Evolutionary conservation across 2,329 filamentous ascomycete genomes (phyloP).

Genomic region (Colletotrichum lentis): DNA sequence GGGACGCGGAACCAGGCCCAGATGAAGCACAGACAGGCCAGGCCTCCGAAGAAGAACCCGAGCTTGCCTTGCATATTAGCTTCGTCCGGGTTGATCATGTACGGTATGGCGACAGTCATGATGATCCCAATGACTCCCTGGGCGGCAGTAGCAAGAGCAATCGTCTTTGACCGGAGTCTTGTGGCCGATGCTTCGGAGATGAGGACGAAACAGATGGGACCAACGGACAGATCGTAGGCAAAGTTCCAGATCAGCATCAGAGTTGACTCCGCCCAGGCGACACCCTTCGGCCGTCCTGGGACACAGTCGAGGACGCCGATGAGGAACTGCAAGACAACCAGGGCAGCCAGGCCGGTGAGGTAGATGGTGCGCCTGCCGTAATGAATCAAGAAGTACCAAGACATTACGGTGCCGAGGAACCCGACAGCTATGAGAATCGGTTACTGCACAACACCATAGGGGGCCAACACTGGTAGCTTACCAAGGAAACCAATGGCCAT

Average conservation of each 20-base stretch:
- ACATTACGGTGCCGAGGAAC: slow-evolving; percentile 54
- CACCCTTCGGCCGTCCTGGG: slow-evolving; percentile 49
- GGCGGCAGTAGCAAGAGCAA: slow-evolving; percentile 54
- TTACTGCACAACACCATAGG: slow-evolving; percentile 55
- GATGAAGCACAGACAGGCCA: slow-evolving; percentile 39
- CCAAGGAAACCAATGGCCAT: slow-evolving; percentile 55
- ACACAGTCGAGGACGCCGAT: slow-evolving; percentile 58
- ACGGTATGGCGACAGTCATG: slow-evolving; percentile 45
- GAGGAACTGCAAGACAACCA: slow-evolving; percentile 51
- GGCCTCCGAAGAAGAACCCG: slow-evolving; percentile 41
- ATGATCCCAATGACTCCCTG: slow-evolving; percentile 51
- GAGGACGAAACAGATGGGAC: slow-evolving; percentile 54
- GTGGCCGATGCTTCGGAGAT: slow-evolving; percentile 61
- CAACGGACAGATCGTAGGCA: slow-evolving; percentile 50
- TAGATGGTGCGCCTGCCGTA: slow-evolving; percentile 55
- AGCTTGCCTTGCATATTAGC: slow-evolving; percentile 49
- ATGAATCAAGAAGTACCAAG: slow-evolving; percentile 53
- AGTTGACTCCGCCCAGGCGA: slow-evolving; percentile 58
- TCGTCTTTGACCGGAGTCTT: slow-evolving; percentile 55
- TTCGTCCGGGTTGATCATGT: slow-evolving; percentile 44
- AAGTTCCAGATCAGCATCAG: slow-evolving; percentile 56
- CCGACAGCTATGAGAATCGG: slow-evolving; percentile 50
- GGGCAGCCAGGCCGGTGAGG: slow-evolving; percentile 50
- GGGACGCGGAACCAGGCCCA: slow-evolving; percentile 43
- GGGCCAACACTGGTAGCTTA: slow-evolving; percentile 56